phyloP scores from a whole-genome alignment of 306 rosid species.

The Myrica gale region DNA sequence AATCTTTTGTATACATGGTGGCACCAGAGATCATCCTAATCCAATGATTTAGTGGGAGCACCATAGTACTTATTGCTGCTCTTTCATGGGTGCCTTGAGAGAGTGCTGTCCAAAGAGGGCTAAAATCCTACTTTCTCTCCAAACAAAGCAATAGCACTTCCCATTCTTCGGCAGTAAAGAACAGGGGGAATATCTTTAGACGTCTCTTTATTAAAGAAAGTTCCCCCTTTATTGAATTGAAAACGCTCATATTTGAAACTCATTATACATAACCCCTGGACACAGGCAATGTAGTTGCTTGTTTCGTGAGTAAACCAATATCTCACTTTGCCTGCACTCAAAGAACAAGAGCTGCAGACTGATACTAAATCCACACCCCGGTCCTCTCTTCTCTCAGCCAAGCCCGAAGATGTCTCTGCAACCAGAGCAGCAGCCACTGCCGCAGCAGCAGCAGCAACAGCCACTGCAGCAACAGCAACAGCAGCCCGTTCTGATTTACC shows the following conservation, averaged over 20 bases:
- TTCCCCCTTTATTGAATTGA: conserved; percentile 33
- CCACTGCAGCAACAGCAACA: too few relatives aligned
- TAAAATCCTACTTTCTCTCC: conserved; percentile 58
- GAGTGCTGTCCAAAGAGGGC: conserved; percentile 32
- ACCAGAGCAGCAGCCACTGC: neutral
- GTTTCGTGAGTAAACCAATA: conserved; percentile 35
- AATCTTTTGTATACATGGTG: neutral
- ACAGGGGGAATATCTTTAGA: conserved; percentile 38
- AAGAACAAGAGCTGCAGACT: conserved; percentile 42
- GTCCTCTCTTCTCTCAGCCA: conserved; percentile 5
- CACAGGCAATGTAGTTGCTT: conserved; percentile 41
- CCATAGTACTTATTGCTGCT: conserved; percentile 44
- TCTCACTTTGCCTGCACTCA: conserved; percentile 55
- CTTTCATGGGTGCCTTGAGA: conserved; percentile 42
- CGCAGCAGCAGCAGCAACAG: conserved; percentile 25
- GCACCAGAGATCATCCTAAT: conserved; percentile 8
- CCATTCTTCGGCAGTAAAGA: conserved; percentile 36
- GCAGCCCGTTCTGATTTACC: conserved; percentile 63
- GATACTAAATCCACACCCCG: conserved; percentile 29
- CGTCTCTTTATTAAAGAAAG: conserved; percentile 63
- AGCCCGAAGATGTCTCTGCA: conserved; percentile 45
- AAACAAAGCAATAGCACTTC: conserved; percentile 42
- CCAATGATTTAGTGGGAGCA: conserved; percentile 36
- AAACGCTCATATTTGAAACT: conserved; percentile 33
- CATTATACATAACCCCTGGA: conserved; percentile 37